Evolutionary conservation across 176 grass and related monocot genomes (phyloP).

Genomic region (Triticum turgidum): DNA sequence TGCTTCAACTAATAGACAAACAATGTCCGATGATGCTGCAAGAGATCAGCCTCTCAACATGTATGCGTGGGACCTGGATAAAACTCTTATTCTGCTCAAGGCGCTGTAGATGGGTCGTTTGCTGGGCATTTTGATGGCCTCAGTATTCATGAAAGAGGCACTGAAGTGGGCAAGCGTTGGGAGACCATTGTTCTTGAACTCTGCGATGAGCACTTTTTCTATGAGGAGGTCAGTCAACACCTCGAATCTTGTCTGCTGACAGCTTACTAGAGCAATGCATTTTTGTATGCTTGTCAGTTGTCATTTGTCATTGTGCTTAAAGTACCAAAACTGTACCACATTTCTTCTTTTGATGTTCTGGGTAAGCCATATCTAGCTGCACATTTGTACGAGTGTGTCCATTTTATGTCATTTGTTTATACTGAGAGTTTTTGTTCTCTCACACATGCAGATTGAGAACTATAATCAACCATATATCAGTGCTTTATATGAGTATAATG

Average conservation of each 20-base stretch:
- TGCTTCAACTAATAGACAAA: neutral
- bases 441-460: conserved; percentile 70
- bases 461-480: conserved; percentile 81
- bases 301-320: neutral
- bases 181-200: conserved; percentile 78
- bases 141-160: conserved; percentile 55
- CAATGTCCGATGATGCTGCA: neutral
- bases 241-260: neutral
- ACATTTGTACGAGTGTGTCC: neutral
- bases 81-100: conserved; percentile 91
- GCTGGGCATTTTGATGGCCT: conserved; percentile 58
- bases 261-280: neutral
- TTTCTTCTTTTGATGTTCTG: neutral
- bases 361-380: neutral
- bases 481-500: conserved; percentile 74
- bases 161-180: conserved; percentile 81
- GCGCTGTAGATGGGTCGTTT: conserved; percentile 71
- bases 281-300: neutral
- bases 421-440: conserved; percentile 22
- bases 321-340: neutral
- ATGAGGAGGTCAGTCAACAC: conserved; percentile 64
- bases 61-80: conserved; percentile 93
- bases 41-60: conserved; percentile 38
- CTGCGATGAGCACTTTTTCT: conserved; percentile 79
- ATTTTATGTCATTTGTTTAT: neutral